Base-by-base conservation (phyloP, 495 filamentous ascomycete genomes). In the Penicillium riverlandense region DNA sequence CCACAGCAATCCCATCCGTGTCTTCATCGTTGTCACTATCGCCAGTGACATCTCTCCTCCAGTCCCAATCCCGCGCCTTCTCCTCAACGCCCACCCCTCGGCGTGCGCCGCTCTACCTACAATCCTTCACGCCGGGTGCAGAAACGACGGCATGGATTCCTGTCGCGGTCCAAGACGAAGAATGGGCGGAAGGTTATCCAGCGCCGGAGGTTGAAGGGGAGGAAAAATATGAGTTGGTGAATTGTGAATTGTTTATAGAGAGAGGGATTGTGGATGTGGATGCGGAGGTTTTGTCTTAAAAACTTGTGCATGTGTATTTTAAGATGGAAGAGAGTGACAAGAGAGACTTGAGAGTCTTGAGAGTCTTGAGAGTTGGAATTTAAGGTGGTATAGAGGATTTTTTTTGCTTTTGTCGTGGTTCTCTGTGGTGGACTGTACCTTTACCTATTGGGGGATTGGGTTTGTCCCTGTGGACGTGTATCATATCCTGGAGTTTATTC, bases 81-180 rank as follows among this genome's bases (percentile, higher is more conserved):
- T 66, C 68, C 6, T 63, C 67, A 12, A 67, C 63, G 34, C 62
- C 67, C 8, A 58, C 65, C 9, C 9, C 62, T 83, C 16, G 71
- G 68, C 49, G 73, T 71, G 10, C 76, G 71, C 34, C 69, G 84
- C 44, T 54, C 75, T 45, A 87, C 84, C 5, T 87, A 73, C 53
- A 74, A 76, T 38, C 83, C 83, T 4, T 82, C 76, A 40, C 82
- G 86, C 48, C 61, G 75, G 39, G 83, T 88, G 35, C 74, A 85
- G 59, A 88, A 87, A 68, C 69, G 84, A 47, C 69, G 84, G 46
- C 77, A 79, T 62, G 84, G 84, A 0, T 87, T 85, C 63, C 63
- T 87, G 60, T 66, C 76, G 11, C 57, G 84, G 46, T 50, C 81
- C 45, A 66, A 66, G 55, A 74, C 71, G 15, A 65, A 72, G 52